Percentiles rank a stretch among this genome's conserved stretches.
Conservation (phyloP, 2,329 filamentous ascomycete species). For the Aspergillus alliaceus region DNA sequence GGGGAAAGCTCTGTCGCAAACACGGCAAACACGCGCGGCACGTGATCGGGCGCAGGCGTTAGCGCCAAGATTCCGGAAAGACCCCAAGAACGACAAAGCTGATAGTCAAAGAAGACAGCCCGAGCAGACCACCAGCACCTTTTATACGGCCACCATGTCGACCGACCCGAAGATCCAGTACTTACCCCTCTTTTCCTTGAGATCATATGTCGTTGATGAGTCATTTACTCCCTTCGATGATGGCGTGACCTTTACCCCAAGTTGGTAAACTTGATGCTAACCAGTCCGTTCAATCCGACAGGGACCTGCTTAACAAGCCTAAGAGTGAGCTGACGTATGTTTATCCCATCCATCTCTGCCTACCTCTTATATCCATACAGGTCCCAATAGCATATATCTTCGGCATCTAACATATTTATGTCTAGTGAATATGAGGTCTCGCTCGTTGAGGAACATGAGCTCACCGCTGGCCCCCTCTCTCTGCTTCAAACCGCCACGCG, state of each 20-base stretch:
- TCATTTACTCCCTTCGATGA: slow-evolving; percentile 19
- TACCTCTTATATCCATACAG: slow-evolving; percentile 7
- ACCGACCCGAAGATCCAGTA: slow-evolving; percentile 71
- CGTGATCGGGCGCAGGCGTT: slow-evolving; percentile 24
- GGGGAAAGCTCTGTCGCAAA: slow-evolving; percentile 20
- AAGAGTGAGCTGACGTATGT: slow-evolving; percentile 88
- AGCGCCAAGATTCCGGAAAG: slow-evolving; percentile 13
- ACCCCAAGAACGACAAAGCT: neutral
- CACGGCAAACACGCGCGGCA: slow-evolving; percentile 29
- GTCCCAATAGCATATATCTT: slow-evolving; percentile 17
- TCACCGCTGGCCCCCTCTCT: slow-evolving; percentile 78
- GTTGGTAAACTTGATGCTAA: slow-evolving; percentile 10
- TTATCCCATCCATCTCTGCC: slow-evolving; percentile 5
- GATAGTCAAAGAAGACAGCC: neutral
- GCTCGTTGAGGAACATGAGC: slow-evolving; percentile 76
- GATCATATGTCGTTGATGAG: slow-evolving; percentile 12
- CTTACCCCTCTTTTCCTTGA: slow-evolving; percentile 18
- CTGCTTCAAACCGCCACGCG: slow-evolving; percentile 96
- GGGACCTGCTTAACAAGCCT: slow-evolving; percentile 85
- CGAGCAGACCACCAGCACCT: slow-evolving; percentile 1
- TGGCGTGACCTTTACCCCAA: neutral
- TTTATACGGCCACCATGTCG: slow-evolving; percentile 53
- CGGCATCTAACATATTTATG: slow-evolving; percentile 16
- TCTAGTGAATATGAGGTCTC: slow-evolving; percentile 85
- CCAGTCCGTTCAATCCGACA: slow-evolving; percentile 44